Conservation (phyloP, 2,329 filamentous ascomycete species). For the Paracoccidioides brasiliensis region DNA sequence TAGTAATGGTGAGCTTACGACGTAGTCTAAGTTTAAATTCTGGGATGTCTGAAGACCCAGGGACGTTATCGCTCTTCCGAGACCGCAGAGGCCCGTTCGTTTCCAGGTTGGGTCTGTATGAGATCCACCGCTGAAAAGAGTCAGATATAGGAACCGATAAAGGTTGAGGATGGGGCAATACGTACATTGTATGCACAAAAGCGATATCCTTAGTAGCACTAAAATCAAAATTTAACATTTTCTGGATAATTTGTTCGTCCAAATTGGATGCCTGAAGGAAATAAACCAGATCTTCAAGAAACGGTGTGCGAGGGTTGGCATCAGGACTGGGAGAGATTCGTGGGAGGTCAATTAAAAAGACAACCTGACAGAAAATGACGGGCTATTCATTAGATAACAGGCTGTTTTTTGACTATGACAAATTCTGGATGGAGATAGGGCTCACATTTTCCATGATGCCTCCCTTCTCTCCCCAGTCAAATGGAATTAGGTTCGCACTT, state of each 20-base stretch:
- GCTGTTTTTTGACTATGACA: not conserved
- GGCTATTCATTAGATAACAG: not conserved
- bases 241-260: constrained; percentile 50
- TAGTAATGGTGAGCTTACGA: constrained; percentile 37
- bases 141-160: not conserved
- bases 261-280: constrained; percentile 59
- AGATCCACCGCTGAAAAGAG: constrained; percentile 40
- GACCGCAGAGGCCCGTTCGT: constrained; percentile 58
- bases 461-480: constrained; percentile 81
- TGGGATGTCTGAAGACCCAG: constrained; percentile 47
- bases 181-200: constrained; percentile 77
- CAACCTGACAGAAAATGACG: constrained; percentile 38
- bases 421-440: constrained; percentile 7
- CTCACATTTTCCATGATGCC: constrained; percentile 71
- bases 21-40: constrained; percentile 56
- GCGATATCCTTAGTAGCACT: constrained; percentile 54
- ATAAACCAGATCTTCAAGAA: constrained; percentile 55
- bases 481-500: constrained; percentile 70
- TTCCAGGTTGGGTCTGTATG: constrained; percentile 37
- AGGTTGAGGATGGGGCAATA: not conserved
- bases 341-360: constrained; percentile 89
- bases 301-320: constrained; percentile 32
- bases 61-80: constrained; percentile 52
- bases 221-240: constrained; percentile 71
- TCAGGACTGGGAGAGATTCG: constrained; percentile 21